Conservation (phyloP, 2,329 filamentous ascomycete genomes). For the Magnaporthales sp. region DNA sequence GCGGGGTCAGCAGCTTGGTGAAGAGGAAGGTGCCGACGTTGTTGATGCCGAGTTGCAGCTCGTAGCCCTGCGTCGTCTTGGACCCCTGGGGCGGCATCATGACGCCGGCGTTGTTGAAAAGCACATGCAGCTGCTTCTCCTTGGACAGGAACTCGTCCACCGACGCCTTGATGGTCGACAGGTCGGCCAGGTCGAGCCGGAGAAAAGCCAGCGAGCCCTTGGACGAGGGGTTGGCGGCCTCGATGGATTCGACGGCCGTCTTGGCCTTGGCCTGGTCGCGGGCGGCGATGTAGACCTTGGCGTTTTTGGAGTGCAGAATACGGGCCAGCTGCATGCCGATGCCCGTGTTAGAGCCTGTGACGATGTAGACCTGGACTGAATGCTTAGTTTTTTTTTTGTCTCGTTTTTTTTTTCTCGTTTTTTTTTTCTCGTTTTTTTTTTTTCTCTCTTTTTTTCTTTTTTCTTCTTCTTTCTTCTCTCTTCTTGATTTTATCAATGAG, state of each 20-base stretch:
- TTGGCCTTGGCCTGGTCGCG: conserved; percentile 31
- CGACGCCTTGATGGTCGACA: conserved; percentile 15
- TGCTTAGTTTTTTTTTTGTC: neutral
- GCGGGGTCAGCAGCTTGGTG: conserved; percentile 16
- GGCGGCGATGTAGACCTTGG: conserved; percentile 40
- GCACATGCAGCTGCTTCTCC: conserved; percentile 22
- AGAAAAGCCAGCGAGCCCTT: conserved; percentile 24
- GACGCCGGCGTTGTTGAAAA: conserved; percentile 31
- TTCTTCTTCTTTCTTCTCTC: too few relatives aligned
- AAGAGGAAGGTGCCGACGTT: conserved; percentile 13
- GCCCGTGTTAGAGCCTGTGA: conserved; percentile 28
- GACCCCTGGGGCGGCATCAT: conserved; percentile 20
- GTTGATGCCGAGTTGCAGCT: conserved; percentile 20
- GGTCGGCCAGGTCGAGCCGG: conserved; percentile 20
- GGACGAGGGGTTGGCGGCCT: conserved; percentile 11
- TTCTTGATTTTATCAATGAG: too few relatives aligned
- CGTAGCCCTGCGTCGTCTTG: conserved; percentile 33
- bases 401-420: too few relatives aligned
- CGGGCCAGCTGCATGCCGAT: conserved; percentile 38
- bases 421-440: too few relatives aligned
- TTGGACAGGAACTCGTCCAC: conserved; percentile 14
- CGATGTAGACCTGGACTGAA: conserved; percentile 31
- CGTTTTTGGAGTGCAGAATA: conserved; percentile 40
- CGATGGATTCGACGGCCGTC: conserved; percentile 31
- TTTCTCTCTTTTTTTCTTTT: too few relatives aligned